Base-by-base conservation (phyloP, 768 basidiomycete genomes). In the Xerocomellus dryophilus region DNA sequence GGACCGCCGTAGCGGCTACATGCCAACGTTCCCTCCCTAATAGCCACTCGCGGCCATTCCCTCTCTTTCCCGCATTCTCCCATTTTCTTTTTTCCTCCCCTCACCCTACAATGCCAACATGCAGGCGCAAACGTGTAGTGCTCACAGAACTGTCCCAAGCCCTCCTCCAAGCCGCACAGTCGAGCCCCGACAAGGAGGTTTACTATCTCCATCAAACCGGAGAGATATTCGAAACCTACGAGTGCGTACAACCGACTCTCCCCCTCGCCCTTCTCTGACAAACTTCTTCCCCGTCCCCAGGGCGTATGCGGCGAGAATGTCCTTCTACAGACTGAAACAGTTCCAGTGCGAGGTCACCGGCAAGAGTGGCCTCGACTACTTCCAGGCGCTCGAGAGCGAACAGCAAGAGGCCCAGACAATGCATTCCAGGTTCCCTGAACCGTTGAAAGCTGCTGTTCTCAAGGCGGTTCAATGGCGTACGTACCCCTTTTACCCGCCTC, bases 281-380 rank as follows among this genome's bases (percentile, higher is more conserved):
- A 51, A 39, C 45, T 36, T 47, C 50, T 43, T 32, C 47, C 54
- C 21, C 46, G 43, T 43, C 47, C 57, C 45, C 65, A 81, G 79
- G 64, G 84, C 91, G 21, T 98, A 96, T 76, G 83, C 89, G 42
- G 83, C 90, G 32, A 88, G 96, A 64, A 90, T 96, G 82, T 88
- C 90, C 56, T 98, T 97, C 78, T 97, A 97, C 76, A 82, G 85
- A 50, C 81, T 91, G 55, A 93, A 92, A 66, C 88, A 94, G 66
- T 98, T 98, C 73, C 93, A 96, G 67, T 98, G 96, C 70, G 96
- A 98, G 76, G 92, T 95, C 65, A 93, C 92, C 32, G 93, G 95
- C 72, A 96, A 93, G 76, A 88, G 90, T 61, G 86, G 87, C 50
- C 80, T 98, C 50, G 89, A 92, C 76, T 99, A 93, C 74, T 97